Evolutionary conservation across 2,329 filamentous ascomycete genomes (phyloP).

Genomic region (Thielaviopsis cerberus): DNA sequence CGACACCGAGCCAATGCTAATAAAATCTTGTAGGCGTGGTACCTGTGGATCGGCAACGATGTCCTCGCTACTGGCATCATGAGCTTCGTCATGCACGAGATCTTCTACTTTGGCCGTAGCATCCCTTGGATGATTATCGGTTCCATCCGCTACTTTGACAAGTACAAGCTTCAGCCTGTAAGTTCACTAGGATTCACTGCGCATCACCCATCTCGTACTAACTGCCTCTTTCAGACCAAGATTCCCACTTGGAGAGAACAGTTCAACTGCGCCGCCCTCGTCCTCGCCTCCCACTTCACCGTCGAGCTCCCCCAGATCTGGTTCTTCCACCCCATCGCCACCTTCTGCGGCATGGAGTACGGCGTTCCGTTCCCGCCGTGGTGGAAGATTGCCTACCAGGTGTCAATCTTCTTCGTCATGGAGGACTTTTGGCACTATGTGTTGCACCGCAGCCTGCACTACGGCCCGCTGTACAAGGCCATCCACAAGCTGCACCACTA

Average conservation of each 20-base stretch:
- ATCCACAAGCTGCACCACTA: constrained; percentile 99
- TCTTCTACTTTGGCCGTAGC: constrained; percentile 81
- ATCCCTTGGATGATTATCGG: constrained; percentile 90
- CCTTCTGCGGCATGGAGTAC: constrained; percentile 76
- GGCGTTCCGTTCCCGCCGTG: constrained; percentile 73
- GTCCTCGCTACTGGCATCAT: constrained; percentile 89
- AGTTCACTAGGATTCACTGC: constrained; percentile 17
- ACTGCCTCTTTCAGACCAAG: constrained; percentile 35
- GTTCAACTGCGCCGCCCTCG: constrained; percentile 81
- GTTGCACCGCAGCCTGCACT: constrained; percentile 82
- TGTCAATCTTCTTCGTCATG: constrained; percentile 82
- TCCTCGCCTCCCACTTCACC: constrained; percentile 89
- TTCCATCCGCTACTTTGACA: constrained; percentile 66
- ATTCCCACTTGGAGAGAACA: constrained; percentile 85
- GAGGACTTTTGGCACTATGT: constrained; percentile 99
- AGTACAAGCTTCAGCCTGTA: constrained; percentile 86
- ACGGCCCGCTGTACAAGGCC: constrained; percentile 82
- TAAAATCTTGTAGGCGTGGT: constrained; percentile 47
- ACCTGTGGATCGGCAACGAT: constrained; percentile 96
- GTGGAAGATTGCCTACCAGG: constrained; percentile 78
- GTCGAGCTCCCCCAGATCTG: constrained; percentile 97
- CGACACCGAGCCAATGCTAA: constrained; percentile 7
- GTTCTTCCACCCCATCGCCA: constrained; percentile 94
- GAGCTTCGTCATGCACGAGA: constrained; percentile 90
- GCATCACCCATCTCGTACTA: neutral